Base-by-base conservation (phyloP, 106 monocot species). In the Dendrobium chrysotoxum region DNA sequence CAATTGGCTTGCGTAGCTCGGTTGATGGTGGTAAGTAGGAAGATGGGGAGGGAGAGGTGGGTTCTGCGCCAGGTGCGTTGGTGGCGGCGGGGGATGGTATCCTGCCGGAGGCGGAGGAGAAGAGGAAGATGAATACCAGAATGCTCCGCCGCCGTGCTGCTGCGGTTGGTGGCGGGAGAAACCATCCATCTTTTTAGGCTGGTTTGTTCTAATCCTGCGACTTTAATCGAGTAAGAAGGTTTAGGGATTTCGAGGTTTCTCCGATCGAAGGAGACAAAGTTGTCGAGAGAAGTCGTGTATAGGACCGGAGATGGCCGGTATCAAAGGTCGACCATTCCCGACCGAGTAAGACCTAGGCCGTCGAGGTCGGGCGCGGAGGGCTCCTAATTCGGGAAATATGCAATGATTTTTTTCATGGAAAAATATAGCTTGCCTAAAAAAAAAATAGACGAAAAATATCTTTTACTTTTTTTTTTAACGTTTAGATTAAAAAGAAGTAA, bases 101-200 rank as follows among this genome's bases (percentile, higher is more conserved):
- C 26, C 57, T 5, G 61, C 61, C 35, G 80, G 57, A 2, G 75
- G 81, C 2, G 81, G 75, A 55, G 81, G 81, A 30, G 81, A 81
- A 64, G 81, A 81, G 7, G 76, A 76, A 53, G 81, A 64, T 41
- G 81, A 40, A 64, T 75, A 76, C 81, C 81, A 81, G 80, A 71
- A 44, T 8, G 30, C 46, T 30, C 72, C 72, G 31, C 72, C 44
- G 72, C 28, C 72, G 20, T 72, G 80, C 53, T 81, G 81, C 35
- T 50, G 71, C 15, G 61, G 81, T 0, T 81, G 81, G 26, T 81
- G 76, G 25, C 71, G 42, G 7, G 47, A 53, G 28, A 75, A 76
- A 31, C 72, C 75, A 30, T 81, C 81, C 81, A 81, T 81, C 6
- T n/a, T 28, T 7, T 23, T 47, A 25, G 28, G 28, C 21, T 67